A percentile compares a stretch with the other conserved stretches of the same genome.
Conservation (phyloP, 2,329 filamentous ascomycete species). For the Lecanicillium sp. region DNA sequence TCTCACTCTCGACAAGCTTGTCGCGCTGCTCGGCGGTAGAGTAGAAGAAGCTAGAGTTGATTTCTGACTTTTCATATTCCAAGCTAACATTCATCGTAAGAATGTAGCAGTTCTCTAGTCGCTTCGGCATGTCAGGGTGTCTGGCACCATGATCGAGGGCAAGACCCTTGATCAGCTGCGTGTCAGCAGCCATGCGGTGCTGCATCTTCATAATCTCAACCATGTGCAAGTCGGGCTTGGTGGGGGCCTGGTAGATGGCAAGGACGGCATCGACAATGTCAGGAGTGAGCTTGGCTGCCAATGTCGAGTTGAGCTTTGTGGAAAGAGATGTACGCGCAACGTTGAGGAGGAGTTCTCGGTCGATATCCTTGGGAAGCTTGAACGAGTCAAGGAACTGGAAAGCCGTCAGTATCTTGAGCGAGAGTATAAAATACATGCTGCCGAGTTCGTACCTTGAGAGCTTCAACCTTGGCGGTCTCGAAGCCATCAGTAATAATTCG, state of each 20-base stretch:
- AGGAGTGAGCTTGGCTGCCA: slow-evolving; percentile 86
- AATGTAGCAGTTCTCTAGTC: slow-evolving; percentile 90
- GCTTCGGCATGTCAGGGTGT: slow-evolving; percentile 97
- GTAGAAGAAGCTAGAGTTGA: slow-evolving; percentile 99
- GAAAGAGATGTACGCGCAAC: slow-evolving; percentile 91
- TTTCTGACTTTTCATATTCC: slow-evolving; percentile 98
- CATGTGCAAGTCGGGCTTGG: slow-evolving; percentile 97
- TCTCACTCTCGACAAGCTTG: slow-evolving; percentile 95
- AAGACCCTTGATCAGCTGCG: slow-evolving; percentile 86
- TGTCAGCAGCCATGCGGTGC: slow-evolving; percentile 91
- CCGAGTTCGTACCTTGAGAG: slow-evolving; percentile 58
- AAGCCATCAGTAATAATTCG: slow-evolving; percentile 96
- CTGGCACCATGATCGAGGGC: slow-evolving; percentile 91
- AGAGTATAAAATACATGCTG: slow-evolving; percentile 2
- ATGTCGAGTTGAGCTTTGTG: slow-evolving; percentile 84
- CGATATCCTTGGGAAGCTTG: slow-evolving; percentile 81
- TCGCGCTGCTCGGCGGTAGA: slow-evolving; percentile 93
- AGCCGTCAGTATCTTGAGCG: slow-evolving; percentile 2
- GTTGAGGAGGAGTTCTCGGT: slow-evolving; percentile 86
- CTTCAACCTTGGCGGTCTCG: slow-evolving; percentile 89
- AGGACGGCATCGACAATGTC: slow-evolving; percentile 95
- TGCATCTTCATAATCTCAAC: slow-evolving; percentile 99
- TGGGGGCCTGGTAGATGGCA: slow-evolving; percentile 80
- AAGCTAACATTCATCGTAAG: slow-evolving; percentile 92
- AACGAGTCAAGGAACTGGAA: slow-evolving; percentile 85